Evolutionary conservation across 2,329 filamentous ascomycete genomes (phyloP), one percentile per base, ranked within the genome.

Genomic region (Xylogone sp.): DNA sequence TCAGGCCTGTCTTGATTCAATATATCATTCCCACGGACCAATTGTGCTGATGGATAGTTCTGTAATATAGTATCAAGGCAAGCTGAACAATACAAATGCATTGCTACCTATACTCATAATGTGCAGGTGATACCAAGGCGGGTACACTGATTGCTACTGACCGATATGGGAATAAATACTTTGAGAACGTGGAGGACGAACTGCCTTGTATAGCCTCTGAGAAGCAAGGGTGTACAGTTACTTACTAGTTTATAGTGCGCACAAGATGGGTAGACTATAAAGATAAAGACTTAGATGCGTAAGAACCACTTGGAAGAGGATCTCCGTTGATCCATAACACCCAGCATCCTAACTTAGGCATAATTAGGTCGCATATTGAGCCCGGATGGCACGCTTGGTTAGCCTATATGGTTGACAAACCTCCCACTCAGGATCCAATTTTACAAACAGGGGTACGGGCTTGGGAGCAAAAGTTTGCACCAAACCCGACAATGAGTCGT

Each of bases 331-430:
- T 16, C 5, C 34, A 4, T 16, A 18, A 7, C n/a, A 16, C 34
- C n/a, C n/a, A 46, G 18, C 31, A 3, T 21, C 18, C 12, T 29
- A 24, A 22, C 18, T 22, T 16, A 22, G 65, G 3, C 3, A 46
- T 16, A 29, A 53, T n/a, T 59, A 87, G 84, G 56, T 82, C 83
- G 53, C 90, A 97, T 50, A 88, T 97, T 64, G 93, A 97, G 73
- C 92, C 93, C 47, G 89, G 93, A 71, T 99, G 94, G 94, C 94
- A 97, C 75, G 90, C 89, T 24, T 99, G 94, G 94, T 91, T 99
- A 62, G 90, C 90, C 59, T 97, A 99, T 75, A 76, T 85, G 73
- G 86, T 96, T 64, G 91, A 97, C 72, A 88, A 88, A 72, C 84
- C 93, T 34, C 94, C 94, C 1, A 82, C 78, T 34, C 72, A 87